Percentiles rank a stretch among this genome's conserved stretches.
phyloP scores from a whole-genome alignment of 495 filamentous ascomycete species.

The Podospora tetraspora region DNA sequence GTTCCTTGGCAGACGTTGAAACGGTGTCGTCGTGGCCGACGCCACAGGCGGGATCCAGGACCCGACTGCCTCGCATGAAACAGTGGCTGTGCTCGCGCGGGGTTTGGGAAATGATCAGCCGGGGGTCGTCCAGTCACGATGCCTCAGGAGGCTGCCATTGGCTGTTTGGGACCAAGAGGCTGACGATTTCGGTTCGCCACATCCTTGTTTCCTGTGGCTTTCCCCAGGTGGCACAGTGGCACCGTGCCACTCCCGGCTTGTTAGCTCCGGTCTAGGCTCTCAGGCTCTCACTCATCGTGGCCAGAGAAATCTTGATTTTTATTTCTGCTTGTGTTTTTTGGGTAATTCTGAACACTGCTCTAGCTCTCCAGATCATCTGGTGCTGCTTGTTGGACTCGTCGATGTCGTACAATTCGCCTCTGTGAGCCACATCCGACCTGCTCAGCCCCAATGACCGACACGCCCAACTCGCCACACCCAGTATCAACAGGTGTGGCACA shows the following conservation, averaged over 20 bases:
- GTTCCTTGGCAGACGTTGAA: conserved; percentile 4
- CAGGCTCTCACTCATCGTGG: background rate
- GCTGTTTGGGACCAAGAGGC: conserved; percentile 8
- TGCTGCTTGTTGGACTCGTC: background rate
- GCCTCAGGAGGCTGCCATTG: conserved; percentile 10
- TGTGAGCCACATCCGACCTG: background rate
- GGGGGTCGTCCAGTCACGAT: conserved; percentile 12
- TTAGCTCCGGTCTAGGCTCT: conserved; percentile 4
- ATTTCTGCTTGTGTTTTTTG: background rate
- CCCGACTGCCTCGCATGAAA: conserved; percentile 14
- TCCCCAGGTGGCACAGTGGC: conserved; percentile 3
- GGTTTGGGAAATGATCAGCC: conserved; percentile 28
- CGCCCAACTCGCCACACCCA: background rate
- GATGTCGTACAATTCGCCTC: background rate
- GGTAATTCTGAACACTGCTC: background rate
- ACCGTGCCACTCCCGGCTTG: conserved; percentile 1
- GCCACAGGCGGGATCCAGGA: conserved; percentile 13
- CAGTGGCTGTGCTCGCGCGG: conserved; percentile 13
- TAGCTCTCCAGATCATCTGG: background rate
- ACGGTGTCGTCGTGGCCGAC: background rate
- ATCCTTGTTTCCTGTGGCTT: conserved; percentile 4
- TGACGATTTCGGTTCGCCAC: conserved; percentile 11
- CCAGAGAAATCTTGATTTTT: background rate
- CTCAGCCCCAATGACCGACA: background rate
- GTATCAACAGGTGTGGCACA: background rate